phyloP scores from a whole-genome alignment of 805 yeast species.

The Wickerhamiella sorbophila region DNA sequence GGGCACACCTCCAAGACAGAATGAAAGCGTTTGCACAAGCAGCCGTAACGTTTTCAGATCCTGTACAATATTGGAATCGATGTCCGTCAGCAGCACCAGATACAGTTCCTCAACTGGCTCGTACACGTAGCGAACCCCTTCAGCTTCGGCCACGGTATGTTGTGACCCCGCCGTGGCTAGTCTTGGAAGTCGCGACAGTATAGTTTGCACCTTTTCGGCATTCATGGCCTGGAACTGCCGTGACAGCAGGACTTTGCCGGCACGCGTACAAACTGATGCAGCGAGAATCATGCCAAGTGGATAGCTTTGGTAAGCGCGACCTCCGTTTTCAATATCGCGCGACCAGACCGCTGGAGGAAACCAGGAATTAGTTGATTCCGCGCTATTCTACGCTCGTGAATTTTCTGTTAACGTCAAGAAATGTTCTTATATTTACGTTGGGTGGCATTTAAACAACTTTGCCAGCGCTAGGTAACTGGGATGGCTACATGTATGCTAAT shows the following conservation, averaged over 20 bases:
- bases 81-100: constrained; percentile 79
- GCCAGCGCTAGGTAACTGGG: too few relatives aligned
- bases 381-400: too few relatives aligned
- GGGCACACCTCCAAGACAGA: constrained; percentile 34
- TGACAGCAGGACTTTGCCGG: constrained; percentile 83
- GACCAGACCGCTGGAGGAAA: too few relatives aligned
- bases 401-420: too few relatives aligned
- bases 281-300: constrained; percentile 35
- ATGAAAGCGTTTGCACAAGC: constrained; percentile 62
- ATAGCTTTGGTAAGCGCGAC: not conserved
- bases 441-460: too few relatives aligned
- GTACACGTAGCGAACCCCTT: constrained; percentile 79
- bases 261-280: constrained; percentile 85
- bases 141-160: constrained; percentile 90
- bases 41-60: constrained; percentile 85
- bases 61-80: constrained; percentile 80
- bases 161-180: constrained; percentile 60
- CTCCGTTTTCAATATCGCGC: not conserved
- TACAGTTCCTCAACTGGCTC: constrained; percentile 92
- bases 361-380: too few relatives aligned
- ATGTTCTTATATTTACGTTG: too few relatives aligned
- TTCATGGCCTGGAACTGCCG: constrained; percentile 81
- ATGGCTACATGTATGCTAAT: not conserved
- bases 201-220: constrained; percentile 71
- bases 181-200: constrained; percentile 74